These are phyloP conservation scores for Neurospora tetrasperma DNA, from an alignment of 495 filamentous ascomycete genomes.

Conservation along the genomic window DNA sequence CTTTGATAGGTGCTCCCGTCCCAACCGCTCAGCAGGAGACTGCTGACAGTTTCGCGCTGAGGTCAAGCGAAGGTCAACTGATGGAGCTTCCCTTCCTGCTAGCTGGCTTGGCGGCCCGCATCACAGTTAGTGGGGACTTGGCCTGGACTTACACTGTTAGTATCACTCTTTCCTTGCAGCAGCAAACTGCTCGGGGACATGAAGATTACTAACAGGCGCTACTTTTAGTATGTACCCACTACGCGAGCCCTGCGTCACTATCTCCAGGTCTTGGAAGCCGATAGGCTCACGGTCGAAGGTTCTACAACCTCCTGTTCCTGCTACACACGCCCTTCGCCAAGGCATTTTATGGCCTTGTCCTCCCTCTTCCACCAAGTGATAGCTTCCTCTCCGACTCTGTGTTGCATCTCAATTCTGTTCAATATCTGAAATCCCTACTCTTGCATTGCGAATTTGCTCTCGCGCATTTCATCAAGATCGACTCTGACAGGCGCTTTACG, in stretches of 20 bases:
- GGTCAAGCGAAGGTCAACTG: background rate
- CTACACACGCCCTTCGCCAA: constrained; percentile 14
- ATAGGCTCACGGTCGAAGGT: constrained; percentile 25
- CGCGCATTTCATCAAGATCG: background rate
- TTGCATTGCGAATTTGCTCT: background rate
- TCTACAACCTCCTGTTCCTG: constrained; percentile 18
- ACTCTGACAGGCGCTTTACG: background rate
- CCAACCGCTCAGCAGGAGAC: background rate
- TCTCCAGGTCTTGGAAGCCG: constrained; percentile 9
- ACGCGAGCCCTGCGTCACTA: constrained; percentile 23
- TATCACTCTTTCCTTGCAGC: background rate
- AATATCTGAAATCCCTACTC: background rate
- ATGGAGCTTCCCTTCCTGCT: background rate
- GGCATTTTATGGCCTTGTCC: constrained; percentile 10
- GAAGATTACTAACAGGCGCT: background rate
- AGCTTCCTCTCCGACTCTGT: background rate
- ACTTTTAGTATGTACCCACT: background rate
- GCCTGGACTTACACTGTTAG: background rate
- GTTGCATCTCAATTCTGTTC: background rate
- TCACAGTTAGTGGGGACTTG: background rate
- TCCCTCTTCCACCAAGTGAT: background rate
- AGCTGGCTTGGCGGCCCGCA: background rate
- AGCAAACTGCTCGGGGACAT: background rate
- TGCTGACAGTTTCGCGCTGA: background rate
- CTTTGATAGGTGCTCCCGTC: background rate